Percentiles rank a stretch among this genome's conserved stretches.
phyloP scores from a whole-genome alignment of 768 basidiomycete genomes.

The Pluteus cervinus region DNA sequence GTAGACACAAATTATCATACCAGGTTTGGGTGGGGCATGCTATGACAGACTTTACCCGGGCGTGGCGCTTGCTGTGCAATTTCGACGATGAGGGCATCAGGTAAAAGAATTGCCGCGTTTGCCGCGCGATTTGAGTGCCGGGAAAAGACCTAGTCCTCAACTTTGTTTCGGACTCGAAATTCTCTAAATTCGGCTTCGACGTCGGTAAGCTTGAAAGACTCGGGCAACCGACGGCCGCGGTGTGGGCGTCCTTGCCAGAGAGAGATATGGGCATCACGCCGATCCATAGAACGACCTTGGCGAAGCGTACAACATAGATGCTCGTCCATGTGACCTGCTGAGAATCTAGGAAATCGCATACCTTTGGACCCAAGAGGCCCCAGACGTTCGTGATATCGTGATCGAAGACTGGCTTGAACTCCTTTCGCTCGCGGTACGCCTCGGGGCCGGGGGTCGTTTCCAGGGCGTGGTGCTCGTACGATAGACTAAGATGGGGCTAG shows the following conservation, averaged over 20 bases:
- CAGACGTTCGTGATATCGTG: neutral
- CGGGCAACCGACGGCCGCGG: constrained; percentile 8
- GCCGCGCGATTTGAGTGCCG: no score
- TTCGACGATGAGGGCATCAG: no score
- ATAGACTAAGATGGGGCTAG: constrained; percentile 1
- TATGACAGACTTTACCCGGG: no score
- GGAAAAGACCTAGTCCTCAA: no score
- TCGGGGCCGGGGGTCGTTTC: neutral
- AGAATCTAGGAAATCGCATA: neutral
- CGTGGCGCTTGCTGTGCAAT: no score
- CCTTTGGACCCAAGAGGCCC: constrained; percentile 1
- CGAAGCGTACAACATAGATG: constrained; percentile 1
- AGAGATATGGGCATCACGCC: constrained; percentile 17
- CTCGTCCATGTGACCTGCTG: neutral
- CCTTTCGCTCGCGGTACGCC: neutral
- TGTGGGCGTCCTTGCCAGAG: constrained; percentile 10
- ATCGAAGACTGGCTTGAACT: neutral
- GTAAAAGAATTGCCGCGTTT: no score
- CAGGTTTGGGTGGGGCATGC: no score
- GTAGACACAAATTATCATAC: no score
- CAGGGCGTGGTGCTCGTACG: neutral
- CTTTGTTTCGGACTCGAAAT: no score
- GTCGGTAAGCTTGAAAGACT: constrained; percentile 9
- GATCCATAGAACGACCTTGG: constrained; percentile 15
- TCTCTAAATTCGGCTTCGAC: constrained; percentile 13